These are phyloP conservation scores for Symmetrospora coprosmae DNA, from an alignment of 768 basidiomycete species.

Conservation along the genomic window DNA sequence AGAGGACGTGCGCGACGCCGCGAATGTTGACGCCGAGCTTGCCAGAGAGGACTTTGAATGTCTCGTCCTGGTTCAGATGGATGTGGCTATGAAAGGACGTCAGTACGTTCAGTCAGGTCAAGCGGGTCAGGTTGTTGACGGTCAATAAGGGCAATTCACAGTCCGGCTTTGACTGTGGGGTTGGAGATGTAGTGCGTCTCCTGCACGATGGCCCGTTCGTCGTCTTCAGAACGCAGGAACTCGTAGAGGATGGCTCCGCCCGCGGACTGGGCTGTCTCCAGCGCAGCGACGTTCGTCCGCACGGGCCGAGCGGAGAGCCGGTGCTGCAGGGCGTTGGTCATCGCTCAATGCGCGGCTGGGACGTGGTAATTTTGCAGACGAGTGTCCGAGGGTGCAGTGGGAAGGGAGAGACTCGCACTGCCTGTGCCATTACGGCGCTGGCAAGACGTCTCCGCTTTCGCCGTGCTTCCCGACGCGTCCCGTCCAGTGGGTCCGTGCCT, in stretches of 20 bases:
- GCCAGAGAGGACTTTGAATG: constrained; percentile 9
- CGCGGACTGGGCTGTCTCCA: not conserved
- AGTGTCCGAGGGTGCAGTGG: no score
- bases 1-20: not conserved
- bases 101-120: no score
- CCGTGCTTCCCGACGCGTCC: no score
- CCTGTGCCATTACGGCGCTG: no score
- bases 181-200: constrained; percentile 8
- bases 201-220: not conserved
- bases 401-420: no score
- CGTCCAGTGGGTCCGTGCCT: no score
- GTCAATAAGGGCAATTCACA: no score
- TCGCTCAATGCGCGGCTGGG: no score
- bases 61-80: constrained; percentile 5
- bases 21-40: constrained; percentile 1
- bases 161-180: not conserved
- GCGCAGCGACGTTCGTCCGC: not conserved
- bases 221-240: not conserved
- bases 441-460: no score
- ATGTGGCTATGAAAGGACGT: constrained; percentile 2
- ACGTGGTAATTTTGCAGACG: no score
- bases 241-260: not conserved
- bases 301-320: not conserved
- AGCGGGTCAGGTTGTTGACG: no score
- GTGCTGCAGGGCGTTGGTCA: not conserved